phyloP scores from a whole-genome alignment of 176 grass and related monocot species.

The Lolium rigidum region DNA sequence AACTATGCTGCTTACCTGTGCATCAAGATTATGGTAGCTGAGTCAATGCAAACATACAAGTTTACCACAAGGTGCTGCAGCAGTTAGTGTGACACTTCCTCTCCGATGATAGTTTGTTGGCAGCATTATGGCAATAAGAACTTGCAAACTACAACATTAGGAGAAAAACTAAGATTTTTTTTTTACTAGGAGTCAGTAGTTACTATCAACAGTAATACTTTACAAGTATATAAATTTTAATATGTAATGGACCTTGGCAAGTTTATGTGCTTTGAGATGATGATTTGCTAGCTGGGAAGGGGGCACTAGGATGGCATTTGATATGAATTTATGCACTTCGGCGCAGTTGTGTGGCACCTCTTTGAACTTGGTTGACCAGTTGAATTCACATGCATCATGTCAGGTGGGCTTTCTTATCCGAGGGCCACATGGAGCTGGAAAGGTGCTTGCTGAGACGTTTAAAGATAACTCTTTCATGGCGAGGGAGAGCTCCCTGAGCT shows the following conservation, averaged over 20 bases:
- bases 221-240: neutral
- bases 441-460: constrained; percentile 95
- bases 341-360: neutral
- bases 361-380: constrained; percentile 2
- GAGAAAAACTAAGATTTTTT: neutral
- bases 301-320: constrained; percentile 20
- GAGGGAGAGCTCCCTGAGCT: too few relatives aligned
- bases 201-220: neutral
- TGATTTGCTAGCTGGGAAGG: constrained; percentile 5
- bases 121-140: neutral
- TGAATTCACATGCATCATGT: constrained; percentile 35
- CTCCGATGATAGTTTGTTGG: neutral
- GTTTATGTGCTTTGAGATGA: constrained; percentile 11
- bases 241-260: neutral
- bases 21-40: neutral
- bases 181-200: neutral
- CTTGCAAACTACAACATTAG: neutral
- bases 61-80: neutral
- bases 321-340: neutral
- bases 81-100: neutral
- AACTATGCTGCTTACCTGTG: too few relatives aligned
- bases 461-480: constrained; percentile 50
- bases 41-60: neutral
- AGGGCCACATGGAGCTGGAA: constrained; percentile 86
- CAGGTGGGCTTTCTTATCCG: constrained; percentile 95